Evolutionary conservation across 495 filamentous ascomycete species (phyloP), one percentile per base, ranked within the genome.

Genomic region (Trichocladium antarcticum): DNA sequence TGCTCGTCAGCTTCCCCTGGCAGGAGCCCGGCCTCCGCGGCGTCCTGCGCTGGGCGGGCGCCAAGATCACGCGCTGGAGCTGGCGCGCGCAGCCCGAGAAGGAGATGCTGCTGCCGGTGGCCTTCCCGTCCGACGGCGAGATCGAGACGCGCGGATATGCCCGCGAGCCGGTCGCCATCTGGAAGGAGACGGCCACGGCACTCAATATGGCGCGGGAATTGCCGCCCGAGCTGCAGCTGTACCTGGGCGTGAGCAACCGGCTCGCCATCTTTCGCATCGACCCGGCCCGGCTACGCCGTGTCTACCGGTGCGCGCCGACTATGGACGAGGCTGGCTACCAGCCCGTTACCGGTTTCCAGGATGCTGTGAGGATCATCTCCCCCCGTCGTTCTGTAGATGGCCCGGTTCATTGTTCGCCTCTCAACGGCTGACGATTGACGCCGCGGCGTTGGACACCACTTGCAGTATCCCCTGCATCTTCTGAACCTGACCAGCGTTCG

Each of bases 401-500:
- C 55, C 59, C 45, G 44, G 37, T 46, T 46, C 14, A 8, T 9
- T 9, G n/a, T 45, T 0, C 6, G n/a, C n/a, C n/a, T n/a, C n/a
- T n/a, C n/a, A n/a, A n/a, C n/a, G n/a, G n/a, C n/a, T n/a, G n/a
- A n/a, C n/a, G n/a, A n/a, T n/a, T n/a, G n/a, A n/a, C n/a, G n/a
- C n/a, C n/a, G n/a, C n/a, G n/a, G n/a, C n/a, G n/a, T n/a, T n/a
- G n/a, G n/a, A n/a, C n/a, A n/a, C 6, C 8, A 15, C 22, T 48
- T 50, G 22, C 19, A 84, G 63, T 97, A 92, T 62, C 88, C 90
- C 4, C 67, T 97, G 24, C 86, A 95, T 57, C 62, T 95, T 7
- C 64, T 93, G 29, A 90, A 79, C 51, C 68, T 95, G 9, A 71
- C 81, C 36, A 89, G 82, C 53, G 73, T 93, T 21, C 77, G 76